These are phyloP conservation scores for Trichocladium uniseriatum DNA, from an alignment of 495 filamentous ascomycete genomes.

Conservation along the genomic window DNA sequence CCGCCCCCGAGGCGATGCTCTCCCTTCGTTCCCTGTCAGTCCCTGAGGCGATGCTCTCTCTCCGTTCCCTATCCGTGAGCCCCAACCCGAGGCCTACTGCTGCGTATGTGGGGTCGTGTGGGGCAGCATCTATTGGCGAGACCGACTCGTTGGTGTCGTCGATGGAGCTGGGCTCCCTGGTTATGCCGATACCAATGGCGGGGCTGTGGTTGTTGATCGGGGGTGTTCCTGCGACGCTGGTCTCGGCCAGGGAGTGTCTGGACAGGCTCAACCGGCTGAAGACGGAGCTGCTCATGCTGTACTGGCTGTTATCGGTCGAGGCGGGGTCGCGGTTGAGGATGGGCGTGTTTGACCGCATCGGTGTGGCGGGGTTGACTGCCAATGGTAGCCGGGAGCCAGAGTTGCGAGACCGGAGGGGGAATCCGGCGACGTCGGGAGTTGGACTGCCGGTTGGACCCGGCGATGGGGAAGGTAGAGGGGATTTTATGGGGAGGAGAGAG, in stretches of 20 bases:
- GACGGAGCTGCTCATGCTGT: conserved; percentile 26
- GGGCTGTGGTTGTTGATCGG: conserved; percentile 8
- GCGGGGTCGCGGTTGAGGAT: conserved; percentile 22
- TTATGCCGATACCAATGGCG: neutral
- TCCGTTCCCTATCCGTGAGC: neutral
- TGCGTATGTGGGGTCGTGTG: neutral
- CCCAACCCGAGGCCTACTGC: conserved; percentile 8
- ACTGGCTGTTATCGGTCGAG: conserved; percentile 27
- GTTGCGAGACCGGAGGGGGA: conserved; percentile 19
- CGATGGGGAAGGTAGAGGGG: conserved; percentile 5
- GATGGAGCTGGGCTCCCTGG: neutral
- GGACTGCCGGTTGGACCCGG: conserved; percentile 6
- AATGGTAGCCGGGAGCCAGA: conserved; percentile 25
- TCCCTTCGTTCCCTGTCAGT: no score
- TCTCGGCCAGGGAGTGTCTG: conserved; percentile 16
- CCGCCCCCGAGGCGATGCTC: neutral
- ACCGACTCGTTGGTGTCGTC: no score
- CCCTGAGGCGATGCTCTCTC: neutral
- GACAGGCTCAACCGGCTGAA: conserved; percentile 22
- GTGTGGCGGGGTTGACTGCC: conserved; percentile 22
- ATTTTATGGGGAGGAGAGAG: conserved; percentile 6
- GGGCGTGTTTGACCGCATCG: conserved; percentile 24
- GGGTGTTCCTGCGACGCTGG: conserved; percentile 19
- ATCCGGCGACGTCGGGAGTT: conserved; percentile 15
- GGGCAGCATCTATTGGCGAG: no score